Base-by-base conservation (phyloP, 2,329 filamentous ascomycete species). In the Verticillium isaacii region DNA sequence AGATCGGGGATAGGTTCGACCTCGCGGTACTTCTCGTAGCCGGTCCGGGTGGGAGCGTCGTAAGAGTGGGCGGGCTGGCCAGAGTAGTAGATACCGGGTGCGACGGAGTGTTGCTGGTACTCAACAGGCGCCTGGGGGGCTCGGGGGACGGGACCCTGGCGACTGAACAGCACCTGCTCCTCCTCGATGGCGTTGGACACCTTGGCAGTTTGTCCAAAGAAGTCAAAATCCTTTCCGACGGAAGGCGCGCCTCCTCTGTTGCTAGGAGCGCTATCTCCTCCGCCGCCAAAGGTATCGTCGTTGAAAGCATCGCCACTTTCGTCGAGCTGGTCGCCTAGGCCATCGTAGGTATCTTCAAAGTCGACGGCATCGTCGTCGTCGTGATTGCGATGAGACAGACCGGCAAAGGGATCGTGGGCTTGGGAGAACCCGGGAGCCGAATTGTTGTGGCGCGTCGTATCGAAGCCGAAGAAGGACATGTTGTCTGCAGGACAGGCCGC, bases 281-380 rank as follows among this genome's bases (percentile, higher is more conserved):
- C 72, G 14, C 73, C 75, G 52, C 79, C 91, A 73, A 99, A 99
- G 2, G 95, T 99, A 73, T 98, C 95, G 70, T 98, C 92, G 75
- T 99, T 99, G 82, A 97, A 92, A 58, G 85, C 92, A 80, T 99
- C 95, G 71, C 94, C 91, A 23, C 91, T 89, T 73, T 99, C 94
- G 70, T 97, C 89, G 39, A 99, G 88, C 74, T 91, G 88, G 72
- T 97, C 91, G 61, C 93, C 95, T 50, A 99, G 82, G 19, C 94
- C 94, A 75, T 99, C 95, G 73, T 98, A 98, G 41, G 94, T 98
- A 73, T 99, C 93, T 70, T 99, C 95, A 69, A 98, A 99, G 70
- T 98, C 91, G 70, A 83, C 73, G 29, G 78, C 80, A 64, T 84
- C 85, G 67, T 82, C 81, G 59, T 77, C 76, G 68, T 89, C 86